phyloP scores from a whole-genome alignment of 129 eudicot species.

The Centrapalus pauciflorus region DNA sequence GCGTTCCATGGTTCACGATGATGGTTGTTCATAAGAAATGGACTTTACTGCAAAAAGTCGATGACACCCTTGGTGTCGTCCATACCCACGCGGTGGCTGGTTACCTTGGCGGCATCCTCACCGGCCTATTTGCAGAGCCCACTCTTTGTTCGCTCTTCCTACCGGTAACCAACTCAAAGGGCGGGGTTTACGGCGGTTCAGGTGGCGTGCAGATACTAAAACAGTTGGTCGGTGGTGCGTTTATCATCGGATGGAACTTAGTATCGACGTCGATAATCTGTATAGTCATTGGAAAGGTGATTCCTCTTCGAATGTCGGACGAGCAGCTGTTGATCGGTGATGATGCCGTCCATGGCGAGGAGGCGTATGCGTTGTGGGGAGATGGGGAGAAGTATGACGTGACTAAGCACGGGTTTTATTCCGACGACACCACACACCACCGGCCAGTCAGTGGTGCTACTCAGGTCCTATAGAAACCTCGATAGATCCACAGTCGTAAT shows the following conservation, averaged over 20 bases:
- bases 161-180: slow-evolving; percentile 47
- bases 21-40: slow-evolving; percentile 61
- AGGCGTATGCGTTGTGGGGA: slow-evolving; percentile 74
- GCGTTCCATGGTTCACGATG: slow-evolving; percentile 77
- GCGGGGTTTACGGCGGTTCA: slow-evolving; percentile 50
- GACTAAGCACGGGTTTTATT: slow-evolving; percentile 37
- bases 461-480: slow-evolving; percentile 31
- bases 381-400: slow-evolving; percentile 65
- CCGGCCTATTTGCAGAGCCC: slow-evolving; percentile 70
- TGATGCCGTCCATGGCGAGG: slow-evolving; percentile 80
- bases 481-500: too few relatives aligned
- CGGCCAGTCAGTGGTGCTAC: slow-evolving; percentile 39
- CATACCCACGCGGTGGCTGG: slow-evolving; percentile 79
- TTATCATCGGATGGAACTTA: slow-evolving; percentile 59
- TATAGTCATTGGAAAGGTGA: slow-evolving; percentile 27
- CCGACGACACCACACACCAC: slow-evolving; percentile 28
- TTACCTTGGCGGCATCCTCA: slow-evolving; percentile 58
- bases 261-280: slow-evolving; percentile 48
- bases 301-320: slow-evolving; percentile 60
- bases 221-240: slow-evolving; percentile 46
- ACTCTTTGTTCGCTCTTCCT: slow-evolving; percentile 40
- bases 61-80: slow-evolving; percentile 71
- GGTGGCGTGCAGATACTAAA: slow-evolving; percentile 50
- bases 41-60: slow-evolving; percentile 43
- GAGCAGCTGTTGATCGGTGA: slow-evolving; percentile 58